Evolutionary conservation across 768 basidiomycete genomes (phyloP), one percentile per base, ranked within the genome.

Genomic region (Phanerochaete sordida): DNA sequence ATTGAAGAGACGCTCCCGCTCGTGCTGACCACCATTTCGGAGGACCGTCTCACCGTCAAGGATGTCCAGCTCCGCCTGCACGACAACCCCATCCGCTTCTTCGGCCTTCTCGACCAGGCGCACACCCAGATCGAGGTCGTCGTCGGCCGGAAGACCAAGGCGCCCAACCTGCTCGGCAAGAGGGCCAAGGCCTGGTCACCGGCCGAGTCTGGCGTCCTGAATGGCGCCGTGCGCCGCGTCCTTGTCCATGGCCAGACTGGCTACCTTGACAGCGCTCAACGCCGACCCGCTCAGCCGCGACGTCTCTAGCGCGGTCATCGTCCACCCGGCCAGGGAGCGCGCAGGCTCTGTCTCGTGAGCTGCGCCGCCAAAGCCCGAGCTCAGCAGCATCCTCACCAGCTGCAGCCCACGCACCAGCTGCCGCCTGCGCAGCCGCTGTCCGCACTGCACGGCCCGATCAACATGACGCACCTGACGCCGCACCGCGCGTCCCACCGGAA

Each of bases 91-190:
- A 83, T 90, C 23, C 81, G 84, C 43, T 97, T 99, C 70, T 97
- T 98, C 70, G 88, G 88, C 33, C 81, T 98, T 13, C 88, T 92
- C 0, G 93, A 97, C 63, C 92, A 93, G 69, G 69, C 82, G 5
- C 83, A 93, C 61, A 94, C 95, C 0, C 89, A 88, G 63, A 91
- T 97, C 37, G 97, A 99, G 70, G 92, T 99, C 47, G 92, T 95
- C 63, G 77, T 97, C 27, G 91, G 92, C 58, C 85, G 97, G 54
- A 68, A 67, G 57, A 59, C 61, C 2, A 66, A 57, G 21, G 43
- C 81, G 79, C 59, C 78, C 81, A 21, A 75, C 77, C 37, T 37
- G 45, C 92, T 91, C 71, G 71, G 69, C 15, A 73, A 76, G 56
- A 77, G 78, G 24, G 68, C 74, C 7, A 73, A 74, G 23, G 77